Conservation (phyloP, 1,284 basidiomycete species). For the Erythrobasidium hasegawianum region DNA sequence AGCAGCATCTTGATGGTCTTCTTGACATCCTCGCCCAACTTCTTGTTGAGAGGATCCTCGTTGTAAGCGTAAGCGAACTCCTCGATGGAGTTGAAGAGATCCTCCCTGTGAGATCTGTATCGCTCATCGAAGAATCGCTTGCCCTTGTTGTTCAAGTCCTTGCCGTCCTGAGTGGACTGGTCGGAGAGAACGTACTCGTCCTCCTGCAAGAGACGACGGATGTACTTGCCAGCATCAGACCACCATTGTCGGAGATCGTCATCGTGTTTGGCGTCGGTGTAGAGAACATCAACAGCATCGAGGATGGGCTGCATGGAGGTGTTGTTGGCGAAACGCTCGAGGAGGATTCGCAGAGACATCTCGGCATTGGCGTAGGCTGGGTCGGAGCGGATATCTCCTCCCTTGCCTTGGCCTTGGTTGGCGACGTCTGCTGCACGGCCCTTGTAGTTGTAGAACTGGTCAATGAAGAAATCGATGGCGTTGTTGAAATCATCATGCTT, state of each 20-base stretch:
- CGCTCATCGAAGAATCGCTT: slow-evolving; percentile 75
- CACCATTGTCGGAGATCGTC: slow-evolving; percentile 76
- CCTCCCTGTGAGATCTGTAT: slow-evolving; percentile 79
- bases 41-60: slow-evolving; percentile 77
- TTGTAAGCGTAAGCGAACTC: slow-evolving; percentile 77
- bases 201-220: slow-evolving; percentile 66
- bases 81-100: slow-evolving; percentile 65
- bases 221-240: slow-evolving; percentile 56
- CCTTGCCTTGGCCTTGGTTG: slow-evolving; percentile 49
- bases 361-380: slow-evolving; percentile 59
- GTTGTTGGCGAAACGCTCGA: slow-evolving; percentile 87
- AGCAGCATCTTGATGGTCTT: slow-evolving; percentile 74
- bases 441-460: slow-evolving; percentile 61
- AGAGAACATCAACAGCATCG: slow-evolving; percentile 68
- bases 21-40: slow-evolving; percentile 44
- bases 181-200: slow-evolving; percentile 84
- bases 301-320: slow-evolving; percentile 62
- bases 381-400: slow-evolving; percentile 55
- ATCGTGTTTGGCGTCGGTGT: slow-evolving; percentile 71
- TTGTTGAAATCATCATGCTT: slow-evolving; percentile 84
- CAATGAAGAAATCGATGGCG: slow-evolving; percentile 52
- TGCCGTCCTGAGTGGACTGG: slow-evolving; percentile 51
- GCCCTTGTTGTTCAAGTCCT: slow-evolving; percentile 51
- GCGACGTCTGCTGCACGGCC: slow-evolving; percentile 58
- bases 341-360: slow-evolving; percentile 67